Percentiles rank a stretch among this genome's conserved stretches.
These are phyloP conservation scores for Pseudogymnoascus sp. DNA, from an alignment of 2,329 filamentous ascomycete genomes.

Conservation along the genomic window DNA sequence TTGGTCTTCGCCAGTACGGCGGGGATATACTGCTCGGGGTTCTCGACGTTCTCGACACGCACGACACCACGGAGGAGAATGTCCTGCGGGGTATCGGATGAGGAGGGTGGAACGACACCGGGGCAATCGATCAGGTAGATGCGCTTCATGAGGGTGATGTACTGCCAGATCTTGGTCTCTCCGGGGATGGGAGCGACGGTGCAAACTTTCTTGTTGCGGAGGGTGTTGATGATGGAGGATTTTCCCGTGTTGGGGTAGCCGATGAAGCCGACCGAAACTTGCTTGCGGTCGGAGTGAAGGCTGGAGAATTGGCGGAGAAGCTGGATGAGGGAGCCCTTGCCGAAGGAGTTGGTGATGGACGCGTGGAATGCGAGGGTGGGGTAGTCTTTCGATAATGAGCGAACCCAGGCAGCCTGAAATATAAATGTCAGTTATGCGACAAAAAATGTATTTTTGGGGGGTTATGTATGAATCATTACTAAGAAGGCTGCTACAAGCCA, in stretches of 20 bases:
- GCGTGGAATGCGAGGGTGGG: slow-evolving; percentile 94
- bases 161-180: slow-evolving; percentile 97
- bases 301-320: slow-evolving; percentile 88
- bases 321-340: slow-evolving; percentile 88
- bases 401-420: slow-evolving; percentile 82
- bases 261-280: slow-evolving; percentile 73
- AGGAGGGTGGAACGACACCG: slow-evolving; percentile 86
- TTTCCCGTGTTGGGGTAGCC: slow-evolving; percentile 93
- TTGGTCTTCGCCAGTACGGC: slow-evolving; percentile 75
- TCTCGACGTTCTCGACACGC: slow-evolving; percentile 89
- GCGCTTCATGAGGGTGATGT: slow-evolving; percentile 88
- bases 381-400: slow-evolving; percentile 77
- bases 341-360: slow-evolving; percentile 90
- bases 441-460: slow-evolving; percentile 19
- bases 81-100: slow-evolving; percentile 74
- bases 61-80: slow-evolving; percentile 87
- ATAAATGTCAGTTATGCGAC: slow-evolving; percentile 20
- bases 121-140: slow-evolving; percentile 96
- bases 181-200: slow-evolving; percentile 90
- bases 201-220: slow-evolving; percentile 90
- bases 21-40: slow-evolving; percentile 91
- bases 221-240: slow-evolving; percentile 92
- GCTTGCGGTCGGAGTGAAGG: slow-evolving; percentile 82
- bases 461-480: slow-evolving; percentile 93
- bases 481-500: slow-evolving; percentile 78